Evolutionary conservation across 352 stramenopile genomes (phyloP).

Genomic region (Pythium brassicae): DNA sequence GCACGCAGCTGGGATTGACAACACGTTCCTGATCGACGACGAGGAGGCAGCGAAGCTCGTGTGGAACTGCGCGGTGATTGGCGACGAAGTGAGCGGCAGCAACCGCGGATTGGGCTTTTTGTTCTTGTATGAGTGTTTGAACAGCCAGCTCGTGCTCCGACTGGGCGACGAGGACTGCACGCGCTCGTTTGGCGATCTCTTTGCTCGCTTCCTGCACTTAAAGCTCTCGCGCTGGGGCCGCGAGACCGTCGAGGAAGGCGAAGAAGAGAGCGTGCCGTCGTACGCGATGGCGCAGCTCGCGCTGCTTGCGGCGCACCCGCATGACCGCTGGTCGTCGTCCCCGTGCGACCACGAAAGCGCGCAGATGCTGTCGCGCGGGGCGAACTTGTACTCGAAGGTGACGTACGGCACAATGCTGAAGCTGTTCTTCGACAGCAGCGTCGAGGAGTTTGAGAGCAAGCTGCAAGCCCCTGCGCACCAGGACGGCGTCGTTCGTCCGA

Average conservation of each 20-base stretch:
- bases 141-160: slow-evolving; percentile 55
- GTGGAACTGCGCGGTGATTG: slow-evolving; percentile 79
- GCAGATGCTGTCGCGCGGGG: slow-evolving; percentile 63
- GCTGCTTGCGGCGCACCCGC: slow-evolving; percentile 56
- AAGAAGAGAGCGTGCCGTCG: slow-evolving; percentile 74
- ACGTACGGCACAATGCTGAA: slow-evolving; percentile 77
- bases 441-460: slow-evolving; percentile 61
- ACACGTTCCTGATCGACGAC: slow-evolving; percentile 69
- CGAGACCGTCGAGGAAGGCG: slow-evolving; percentile 79
- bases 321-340: slow-evolving; percentile 47
- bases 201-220: slow-evolving; percentile 71
- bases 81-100: slow-evolving; percentile 77
- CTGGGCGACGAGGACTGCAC: slow-evolving; percentile 72
- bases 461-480: slow-evolving; percentile 56
- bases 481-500: slow-evolving; percentile 36
- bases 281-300: slow-evolving; percentile 75
- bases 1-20: slow-evolving; percentile 39
- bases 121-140: slow-evolving; percentile 83
- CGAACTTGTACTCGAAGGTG: slow-evolving; percentile 81
- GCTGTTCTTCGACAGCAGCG: slow-evolving; percentile 76
- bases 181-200: slow-evolving; percentile 73
- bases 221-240: slow-evolving; percentile 83
- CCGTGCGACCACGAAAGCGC: slow-evolving; percentile 67
- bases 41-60: slow-evolving; percentile 76
- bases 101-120: slow-evolving; percentile 77